Evolutionary conservation across 129 eudicot genomes (phyloP).

Genomic region (Artemisia argyi): DNA sequence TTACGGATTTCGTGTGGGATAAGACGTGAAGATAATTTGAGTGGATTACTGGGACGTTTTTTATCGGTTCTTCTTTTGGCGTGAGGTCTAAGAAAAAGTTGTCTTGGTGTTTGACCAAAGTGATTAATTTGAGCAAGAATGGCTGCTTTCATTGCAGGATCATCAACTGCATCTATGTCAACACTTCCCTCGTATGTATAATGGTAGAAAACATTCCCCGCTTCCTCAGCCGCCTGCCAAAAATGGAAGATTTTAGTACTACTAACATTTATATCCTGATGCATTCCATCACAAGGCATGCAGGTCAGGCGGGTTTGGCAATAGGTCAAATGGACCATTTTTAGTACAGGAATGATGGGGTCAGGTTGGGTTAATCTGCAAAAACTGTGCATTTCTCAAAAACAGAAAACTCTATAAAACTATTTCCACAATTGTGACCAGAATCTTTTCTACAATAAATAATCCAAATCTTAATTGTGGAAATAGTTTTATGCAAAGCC

Average conservation of each 20-base stretch:
- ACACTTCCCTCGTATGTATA: conserved; percentile 96
- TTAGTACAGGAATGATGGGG: too few species aligned
- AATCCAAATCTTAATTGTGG: too few species aligned
- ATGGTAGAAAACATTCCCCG: conserved; percentile 91
- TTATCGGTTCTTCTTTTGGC: conserved; percentile 63
- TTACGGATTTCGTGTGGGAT: conserved; percentile 70
- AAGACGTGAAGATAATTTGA: conserved; percentile 54
- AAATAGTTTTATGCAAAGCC: neutral
- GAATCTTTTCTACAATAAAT: too few species aligned
- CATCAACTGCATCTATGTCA: conserved; percentile 86
- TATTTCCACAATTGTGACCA: too few species aligned
- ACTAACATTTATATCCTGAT: neutral
- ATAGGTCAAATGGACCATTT: neutral
- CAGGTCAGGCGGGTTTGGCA: neutral
- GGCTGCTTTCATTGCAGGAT: conserved; percentile 97
- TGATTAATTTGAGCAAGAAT: conserved; percentile 96
- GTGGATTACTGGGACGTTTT: conserved; percentile 65
- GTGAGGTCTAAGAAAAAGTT: conserved; percentile 81
- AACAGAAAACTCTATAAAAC: too few species aligned
- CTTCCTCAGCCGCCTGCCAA: conserved; percentile 93
- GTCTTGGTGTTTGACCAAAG: conserved; percentile 97
- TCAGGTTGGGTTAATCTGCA: too few species aligned
- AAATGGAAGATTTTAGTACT: neutral
- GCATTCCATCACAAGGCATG: neutral
- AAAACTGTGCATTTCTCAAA: too few species aligned